phyloP scores from a whole-genome alignment of 2,329 filamentous ascomycete species.

The Monosporascus sp. region DNA sequence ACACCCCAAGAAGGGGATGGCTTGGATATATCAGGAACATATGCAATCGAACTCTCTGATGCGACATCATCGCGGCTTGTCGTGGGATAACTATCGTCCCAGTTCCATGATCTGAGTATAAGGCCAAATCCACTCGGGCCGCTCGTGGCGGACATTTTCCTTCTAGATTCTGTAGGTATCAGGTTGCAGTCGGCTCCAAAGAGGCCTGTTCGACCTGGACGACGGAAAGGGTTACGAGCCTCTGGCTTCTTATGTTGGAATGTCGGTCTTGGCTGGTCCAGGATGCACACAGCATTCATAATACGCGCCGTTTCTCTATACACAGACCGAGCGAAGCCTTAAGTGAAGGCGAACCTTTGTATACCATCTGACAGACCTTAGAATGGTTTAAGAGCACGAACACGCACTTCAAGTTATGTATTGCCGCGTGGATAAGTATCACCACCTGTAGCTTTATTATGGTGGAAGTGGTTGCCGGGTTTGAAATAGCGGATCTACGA shows the following conservation, averaged over 20 bases:
- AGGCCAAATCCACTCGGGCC: conserved; percentile 26
- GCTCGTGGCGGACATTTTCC: conserved; percentile 15
- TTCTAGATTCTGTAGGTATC: conserved; percentile 19
- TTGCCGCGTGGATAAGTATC: conserved; percentile 53
- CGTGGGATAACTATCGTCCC: background rate
- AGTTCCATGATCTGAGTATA: conserved; percentile 28
- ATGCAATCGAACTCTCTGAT: conserved; percentile 4
- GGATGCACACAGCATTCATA: conserved; percentile 28
- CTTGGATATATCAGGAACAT: conserved; percentile 8
- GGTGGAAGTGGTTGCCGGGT: conserved; percentile 19
- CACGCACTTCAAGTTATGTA: conserved; percentile 46
- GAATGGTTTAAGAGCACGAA: conserved; percentile 62
- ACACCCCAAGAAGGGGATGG: conserved; percentile 46
- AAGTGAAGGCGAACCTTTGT: conserved; percentile 48
- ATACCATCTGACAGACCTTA: conserved; percentile 59
- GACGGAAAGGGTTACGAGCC: conserved; percentile 4
- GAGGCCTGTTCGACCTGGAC: conserved; percentile 9
- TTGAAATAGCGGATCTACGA: conserved; percentile 9
- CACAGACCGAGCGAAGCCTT: conserved; percentile 54
- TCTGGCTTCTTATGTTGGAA: conserved; percentile 6
- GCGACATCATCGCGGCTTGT: background rate
- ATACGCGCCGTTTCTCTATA: conserved; percentile 56
- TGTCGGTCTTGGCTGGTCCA: conserved; percentile 9
- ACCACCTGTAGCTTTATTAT: conserved; percentile 56
- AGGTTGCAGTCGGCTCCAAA: conserved; percentile 26